Evolutionary conservation across 257 asterid genomes (phyloP).

Genomic region (Gentiana macrophylla): DNA sequence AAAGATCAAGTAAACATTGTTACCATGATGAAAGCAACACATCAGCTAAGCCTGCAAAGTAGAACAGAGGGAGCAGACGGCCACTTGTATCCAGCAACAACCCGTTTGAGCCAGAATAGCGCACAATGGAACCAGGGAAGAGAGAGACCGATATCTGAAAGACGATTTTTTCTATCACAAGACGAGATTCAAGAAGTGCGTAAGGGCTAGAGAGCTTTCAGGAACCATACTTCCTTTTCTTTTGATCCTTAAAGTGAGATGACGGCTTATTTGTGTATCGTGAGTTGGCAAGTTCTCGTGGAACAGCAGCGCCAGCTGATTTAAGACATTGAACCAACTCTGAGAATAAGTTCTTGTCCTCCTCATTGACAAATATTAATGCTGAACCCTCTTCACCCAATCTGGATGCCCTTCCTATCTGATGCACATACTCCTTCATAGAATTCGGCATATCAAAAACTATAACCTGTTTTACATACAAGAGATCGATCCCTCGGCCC

Average conservation of each 20-base stretch:
- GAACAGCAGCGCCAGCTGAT: conserved; percentile 69
- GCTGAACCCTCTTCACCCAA: conserved; percentile 77
- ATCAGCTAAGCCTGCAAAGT: too few relatives aligned
- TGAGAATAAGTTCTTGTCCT: conserved; percentile 58
- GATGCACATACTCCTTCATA: conserved; percentile 82
- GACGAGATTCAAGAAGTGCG: background rate
- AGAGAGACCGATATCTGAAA: background rate
- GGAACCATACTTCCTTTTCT: conserved; percentile 51
- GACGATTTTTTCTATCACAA: background rate
- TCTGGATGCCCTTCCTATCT: conserved; percentile 91
- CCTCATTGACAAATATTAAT: conserved; percentile 72
- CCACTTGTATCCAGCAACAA: background rate
- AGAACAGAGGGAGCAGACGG: background rate
- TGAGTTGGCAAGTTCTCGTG: conserved; percentile 67
- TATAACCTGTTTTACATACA: conserved; percentile 69
- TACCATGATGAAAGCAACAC: too few relatives aligned
- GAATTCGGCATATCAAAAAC: conserved; percentile 92
- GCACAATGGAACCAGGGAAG: background rate
- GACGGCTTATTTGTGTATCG: conserved; percentile 22
- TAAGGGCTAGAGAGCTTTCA: conserved; percentile 10
- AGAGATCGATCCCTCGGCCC: conserved; percentile 75
- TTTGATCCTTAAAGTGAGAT: conserved; percentile 31
- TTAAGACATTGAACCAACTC: conserved; percentile 52
- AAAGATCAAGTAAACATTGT: too few relatives aligned
- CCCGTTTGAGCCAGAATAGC: background rate